These are phyloP conservation scores for Botrytis galanthina DNA, from an alignment of 2,329 filamentous ascomycete species.

Conservation along the genomic window DNA sequence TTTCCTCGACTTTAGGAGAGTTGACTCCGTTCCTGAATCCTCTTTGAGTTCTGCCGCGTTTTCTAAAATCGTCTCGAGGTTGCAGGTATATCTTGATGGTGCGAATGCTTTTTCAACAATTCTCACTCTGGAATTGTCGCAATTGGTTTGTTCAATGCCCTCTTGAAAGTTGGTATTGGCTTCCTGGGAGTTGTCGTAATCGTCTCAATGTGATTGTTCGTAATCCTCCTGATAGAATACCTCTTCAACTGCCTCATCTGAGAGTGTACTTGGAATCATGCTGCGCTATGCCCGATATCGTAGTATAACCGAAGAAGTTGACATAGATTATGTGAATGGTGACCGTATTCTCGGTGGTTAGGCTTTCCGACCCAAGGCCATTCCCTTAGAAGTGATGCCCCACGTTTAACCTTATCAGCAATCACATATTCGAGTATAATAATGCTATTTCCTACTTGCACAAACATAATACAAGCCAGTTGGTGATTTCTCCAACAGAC, in stretches of 20 bases:
- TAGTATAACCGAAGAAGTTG: slow-evolving; percentile 1
- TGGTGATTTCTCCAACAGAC: neutral
- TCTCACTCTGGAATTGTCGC: neutral
- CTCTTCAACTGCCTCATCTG: neutral
- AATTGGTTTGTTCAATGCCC: neutral
- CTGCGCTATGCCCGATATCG: slow-evolving; percentile 1
- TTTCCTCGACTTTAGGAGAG: neutral
- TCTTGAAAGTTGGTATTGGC: neutral
- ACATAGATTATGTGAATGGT: slow-evolving; percentile 1
- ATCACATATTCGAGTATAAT: neutral
- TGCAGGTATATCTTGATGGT: neutral
- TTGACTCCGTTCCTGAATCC: neutral
- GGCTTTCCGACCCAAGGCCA: neutral
- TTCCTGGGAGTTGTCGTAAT: neutral
- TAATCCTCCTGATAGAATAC: slow-evolving; percentile 12
- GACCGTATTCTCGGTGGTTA: slow-evolving; percentile 12
- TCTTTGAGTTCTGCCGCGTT: neutral
- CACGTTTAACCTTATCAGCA: slow-evolving; percentile 12
- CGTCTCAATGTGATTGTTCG: neutral
- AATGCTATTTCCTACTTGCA: neutral
- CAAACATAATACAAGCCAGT: neutral
- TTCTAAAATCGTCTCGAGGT: slow-evolving; percentile 1
- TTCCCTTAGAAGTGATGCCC: neutral
- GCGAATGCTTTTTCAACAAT: neutral
- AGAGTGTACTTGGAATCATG: neutral